Base-by-base conservation (phyloP, 306 rosid genomes). In the Echinosophora koreensis region DNA sequence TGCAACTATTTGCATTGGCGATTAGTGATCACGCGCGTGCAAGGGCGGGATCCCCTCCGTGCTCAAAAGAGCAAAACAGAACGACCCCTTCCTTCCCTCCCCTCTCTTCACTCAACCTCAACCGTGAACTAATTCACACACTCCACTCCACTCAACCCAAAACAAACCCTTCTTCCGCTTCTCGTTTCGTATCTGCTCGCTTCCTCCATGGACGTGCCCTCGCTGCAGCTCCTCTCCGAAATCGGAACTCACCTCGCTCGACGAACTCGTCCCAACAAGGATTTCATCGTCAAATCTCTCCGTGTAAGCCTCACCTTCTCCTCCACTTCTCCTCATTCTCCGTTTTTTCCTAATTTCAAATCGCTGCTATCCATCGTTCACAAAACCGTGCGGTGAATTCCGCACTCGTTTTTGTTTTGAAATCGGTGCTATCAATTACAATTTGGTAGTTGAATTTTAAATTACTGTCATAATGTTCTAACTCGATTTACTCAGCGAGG, bases 281-380 rank as follows among this genome's bases (percentile, higher is more conserved):
- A 90, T 73, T 82, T 58, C 89, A 66, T 92, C 16, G 83, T 90
- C 81, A 92, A 95, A 88, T 87, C 88, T 10, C 94, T 92, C 35
- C 81, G 81, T 22, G 97, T 92, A 87, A 77, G 83, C 49, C 0
- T 83, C 17, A 1, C 49, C 66, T 16, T 51, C 28, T 30, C 3
- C 38, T 39, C 34, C 60, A 3, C 28, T 41, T 8, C 2, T 1
- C 51, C 6, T 47, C 52, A 4, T 13, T 3, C 15, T 52, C 3
- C 3, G 8, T 18, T 64, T 41, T 3, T 65, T 38, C 22, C 51
- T 4, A 8, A 63, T 8, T 37, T 28, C 51, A 34, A 63, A 22
- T 37, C 59, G 55, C 12, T 28, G 35, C 9, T 39, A 14, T 41
- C 8, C 15, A 8, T 51, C 15, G 30, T 15, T 8, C 7, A 32